A percentile compares a stretch with the other conserved stretches of the same genome.
Evolutionary conservation across 768 basidiomycete genomes (phyloP).

Genomic region (Terana coerulea): DNA sequence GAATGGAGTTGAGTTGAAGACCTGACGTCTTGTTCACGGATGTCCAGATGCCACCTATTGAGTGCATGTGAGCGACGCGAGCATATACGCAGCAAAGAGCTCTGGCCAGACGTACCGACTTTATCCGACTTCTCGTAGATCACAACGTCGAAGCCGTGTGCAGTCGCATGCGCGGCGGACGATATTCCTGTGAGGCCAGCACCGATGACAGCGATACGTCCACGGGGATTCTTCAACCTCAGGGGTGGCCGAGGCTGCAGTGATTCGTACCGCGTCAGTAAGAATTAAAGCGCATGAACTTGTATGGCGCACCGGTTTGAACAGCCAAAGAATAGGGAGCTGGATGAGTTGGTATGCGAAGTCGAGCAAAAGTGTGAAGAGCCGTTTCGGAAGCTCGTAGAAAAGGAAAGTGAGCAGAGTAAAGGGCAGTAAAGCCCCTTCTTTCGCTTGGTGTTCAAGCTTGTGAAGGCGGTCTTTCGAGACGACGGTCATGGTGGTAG

Average conservation of each 20-base stretch:
- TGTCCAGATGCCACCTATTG: slow-evolving; percentile 46
- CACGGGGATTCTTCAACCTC: slow-evolving; percentile 30
- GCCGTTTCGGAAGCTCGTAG: slow-evolving; percentile 2
- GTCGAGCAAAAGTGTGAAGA: neutral
- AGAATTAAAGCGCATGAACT: neutral
- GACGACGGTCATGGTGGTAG: neutral
- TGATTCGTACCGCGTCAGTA: neutral
- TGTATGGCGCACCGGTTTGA: slow-evolving; percentile 4
- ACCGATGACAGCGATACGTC: slow-evolving; percentile 47
- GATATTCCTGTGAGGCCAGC: slow-evolving; percentile 50
- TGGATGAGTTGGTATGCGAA: neutral
- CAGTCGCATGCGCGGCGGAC: slow-evolving; percentile 48
- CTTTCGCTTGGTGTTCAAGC: neutral
- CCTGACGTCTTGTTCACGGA: slow-evolving; percentile 48
- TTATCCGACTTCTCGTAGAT: slow-evolving; percentile 36
- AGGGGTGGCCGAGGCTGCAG: slow-evolving; percentile 11
- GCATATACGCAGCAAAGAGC: slow-evolving; percentile 15
- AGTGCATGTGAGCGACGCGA: slow-evolving; percentile 10
- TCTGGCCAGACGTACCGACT: slow-evolving; percentile 16
- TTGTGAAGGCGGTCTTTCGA: neutral
- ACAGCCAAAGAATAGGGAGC: neutral
- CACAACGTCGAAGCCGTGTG: slow-evolving; percentile 51
- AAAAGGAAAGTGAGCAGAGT: neutral
- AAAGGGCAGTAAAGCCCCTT: neutral
- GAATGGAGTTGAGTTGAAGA: slow-evolving; percentile 46